Evolutionary conservation across 2,329 filamentous ascomycete species (phyloP).

Genomic region (Ilyonectria mors-panacis): DNA sequence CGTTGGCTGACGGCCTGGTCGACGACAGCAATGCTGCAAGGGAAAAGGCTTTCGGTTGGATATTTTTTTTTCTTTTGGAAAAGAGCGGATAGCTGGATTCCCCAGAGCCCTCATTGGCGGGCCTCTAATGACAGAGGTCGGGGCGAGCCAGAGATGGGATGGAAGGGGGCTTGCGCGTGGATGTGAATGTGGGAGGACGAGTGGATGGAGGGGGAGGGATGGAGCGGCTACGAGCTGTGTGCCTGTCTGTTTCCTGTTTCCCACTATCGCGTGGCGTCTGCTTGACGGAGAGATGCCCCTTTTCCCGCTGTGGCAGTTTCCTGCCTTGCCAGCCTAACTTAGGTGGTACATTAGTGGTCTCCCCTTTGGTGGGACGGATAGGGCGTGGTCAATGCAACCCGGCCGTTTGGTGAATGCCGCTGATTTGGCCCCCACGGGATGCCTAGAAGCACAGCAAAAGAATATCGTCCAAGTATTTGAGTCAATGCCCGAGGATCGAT

Average conservation of each 20-base stretch:
- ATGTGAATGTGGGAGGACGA: slow-evolving; percentile 10
- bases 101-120: background rate
- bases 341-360: slow-evolving; percentile 10
- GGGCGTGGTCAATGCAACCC: slow-evolving; percentile 47
- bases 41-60: background rate
- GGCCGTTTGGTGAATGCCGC: slow-evolving; percentile 8
- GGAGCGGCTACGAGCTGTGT: slow-evolving; percentile 35
- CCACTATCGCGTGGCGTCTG: slow-evolving; percentile 3
- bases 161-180: background rate
- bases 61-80: background rate
- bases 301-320: background rate
- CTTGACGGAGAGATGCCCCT: background rate
- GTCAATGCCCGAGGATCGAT: background rate
- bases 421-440: slow-evolving; percentile 20
- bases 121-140: background rate
- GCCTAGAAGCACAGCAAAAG: background rate
- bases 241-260: slow-evolving; percentile 14
- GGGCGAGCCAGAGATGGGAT: background rate
- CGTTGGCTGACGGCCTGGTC: background rate
- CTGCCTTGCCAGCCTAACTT: background rate
- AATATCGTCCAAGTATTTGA: slow-evolving; percentile 2
- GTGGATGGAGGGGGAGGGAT: slow-evolving; percentile 29
- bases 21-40: background rate
- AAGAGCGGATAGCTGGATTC: background rate
- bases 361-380: slow-evolving; percentile 34